phyloP scores from a whole-genome alignment of 192 early-diverging fungal genomes.

The Entomortierella beljakovae region DNA sequence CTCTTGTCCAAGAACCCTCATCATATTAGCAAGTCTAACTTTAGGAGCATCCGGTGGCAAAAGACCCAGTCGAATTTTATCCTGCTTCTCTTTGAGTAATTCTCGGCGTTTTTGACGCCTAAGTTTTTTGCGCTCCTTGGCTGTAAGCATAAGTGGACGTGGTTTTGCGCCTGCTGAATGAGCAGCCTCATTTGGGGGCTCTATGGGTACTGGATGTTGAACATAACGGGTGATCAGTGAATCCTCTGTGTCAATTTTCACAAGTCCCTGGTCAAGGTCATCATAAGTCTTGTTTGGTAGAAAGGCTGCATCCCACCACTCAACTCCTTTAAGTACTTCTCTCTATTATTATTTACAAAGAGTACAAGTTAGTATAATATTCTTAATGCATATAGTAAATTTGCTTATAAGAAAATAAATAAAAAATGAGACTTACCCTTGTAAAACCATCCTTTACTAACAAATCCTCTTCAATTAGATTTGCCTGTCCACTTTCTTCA shows the following conservation, averaged over 20 bases:
- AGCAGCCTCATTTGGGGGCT: constrained; percentile 77
- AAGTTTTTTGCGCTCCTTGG: constrained; percentile 93
- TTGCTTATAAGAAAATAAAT: neutral
- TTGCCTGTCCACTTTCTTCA: constrained; percentile 23
- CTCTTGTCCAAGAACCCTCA: constrained; percentile 94
- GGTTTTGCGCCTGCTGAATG: constrained; percentile 59
- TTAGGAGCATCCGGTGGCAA: constrained; percentile 93
- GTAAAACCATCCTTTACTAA: constrained; percentile 32
- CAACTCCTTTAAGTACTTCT: constrained; percentile 78
- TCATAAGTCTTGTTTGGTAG: constrained; percentile 79
- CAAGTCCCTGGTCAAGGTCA: constrained; percentile 56
- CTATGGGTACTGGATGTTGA: constrained; percentile 89
- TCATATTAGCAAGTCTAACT: constrained; percentile 93
- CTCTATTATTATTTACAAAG: constrained; percentile 50
- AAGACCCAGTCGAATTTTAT: constrained; percentile 94
- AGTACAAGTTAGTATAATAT: too few relatives aligned
- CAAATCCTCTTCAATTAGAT: constrained; percentile 33
- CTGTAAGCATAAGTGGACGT: constrained; percentile 82
- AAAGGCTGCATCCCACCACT: constrained; percentile 98
- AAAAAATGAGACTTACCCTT: constrained; percentile 4
- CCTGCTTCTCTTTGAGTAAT: constrained; percentile 90
- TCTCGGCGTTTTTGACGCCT: constrained; percentile 89
- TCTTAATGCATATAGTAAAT: neutral
- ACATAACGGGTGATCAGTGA: constrained; percentile 77
- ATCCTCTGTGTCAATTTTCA: constrained; percentile 56